Evolutionary conservation across 2,329 filamentous ascomycete genomes (phyloP).

Genomic region (Metarhizium robertsii): DNA sequence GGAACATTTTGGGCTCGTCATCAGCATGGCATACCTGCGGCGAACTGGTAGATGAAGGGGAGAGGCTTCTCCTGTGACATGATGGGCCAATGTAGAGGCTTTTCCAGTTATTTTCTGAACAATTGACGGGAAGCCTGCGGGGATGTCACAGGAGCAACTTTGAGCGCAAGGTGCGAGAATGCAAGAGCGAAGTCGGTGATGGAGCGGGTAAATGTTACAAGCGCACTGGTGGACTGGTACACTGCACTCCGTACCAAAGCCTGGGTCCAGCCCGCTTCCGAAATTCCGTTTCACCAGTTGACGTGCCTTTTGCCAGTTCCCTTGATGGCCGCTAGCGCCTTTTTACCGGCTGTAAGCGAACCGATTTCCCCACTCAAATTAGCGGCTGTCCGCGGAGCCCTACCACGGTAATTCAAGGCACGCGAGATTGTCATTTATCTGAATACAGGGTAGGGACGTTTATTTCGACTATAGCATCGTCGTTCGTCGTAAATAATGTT

Average conservation of each 20-base stretch:
- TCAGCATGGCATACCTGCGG: slow-evolving; percentile 56
- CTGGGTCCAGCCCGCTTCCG: not conserved
- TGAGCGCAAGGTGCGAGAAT: not conserved
- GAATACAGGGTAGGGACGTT: not conserved
- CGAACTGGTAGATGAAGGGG: slow-evolving; percentile 91
- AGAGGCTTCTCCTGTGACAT: slow-evolving; percentile 68
- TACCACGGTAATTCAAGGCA: not conserved
- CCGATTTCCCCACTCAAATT: not conserved
- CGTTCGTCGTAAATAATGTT: no score
- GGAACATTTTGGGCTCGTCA: slow-evolving; percentile 5
- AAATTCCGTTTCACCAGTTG: not conserved
- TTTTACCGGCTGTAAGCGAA: not conserved
- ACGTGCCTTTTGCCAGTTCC: no score
- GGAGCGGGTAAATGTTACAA: not conserved
- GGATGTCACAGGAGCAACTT: not conserved
- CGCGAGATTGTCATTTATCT: not conserved
- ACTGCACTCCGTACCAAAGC: not conserved
- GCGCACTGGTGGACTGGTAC: not conserved
- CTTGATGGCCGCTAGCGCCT: no score
- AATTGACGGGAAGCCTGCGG: slow-evolving; percentile 12
- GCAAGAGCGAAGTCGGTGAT: slow-evolving; percentile 3
- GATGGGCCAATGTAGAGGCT: slow-evolving; percentile 21
- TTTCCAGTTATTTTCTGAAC: not conserved
- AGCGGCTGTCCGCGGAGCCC: not conserved
- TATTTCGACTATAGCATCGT: no score